Base-by-base conservation (phyloP, 768 basidiomycete species). In the Kwoniella sp. region DNA sequence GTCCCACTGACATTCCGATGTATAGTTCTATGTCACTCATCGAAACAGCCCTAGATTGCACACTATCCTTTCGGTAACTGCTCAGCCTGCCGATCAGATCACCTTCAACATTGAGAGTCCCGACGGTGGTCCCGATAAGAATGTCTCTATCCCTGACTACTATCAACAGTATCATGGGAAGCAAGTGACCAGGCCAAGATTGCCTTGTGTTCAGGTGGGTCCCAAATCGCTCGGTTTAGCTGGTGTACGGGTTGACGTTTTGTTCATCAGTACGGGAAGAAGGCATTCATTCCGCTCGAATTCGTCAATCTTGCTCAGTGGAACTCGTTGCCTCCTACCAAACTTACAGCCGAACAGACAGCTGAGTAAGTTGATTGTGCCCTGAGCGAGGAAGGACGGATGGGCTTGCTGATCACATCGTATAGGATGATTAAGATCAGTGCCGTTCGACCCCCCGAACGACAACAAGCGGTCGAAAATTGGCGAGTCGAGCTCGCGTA, bases 241-340 rank as follows among this genome's bases (percentile, higher is more conserved):
- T 53, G 22, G 13, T 5, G 13, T 33, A 33, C 33, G 12, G 17
- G 2, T n/a, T n/a, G n/a, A n/a, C n/a, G n/a, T n/a, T n/a, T n/a
- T n/a, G 33, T 25, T 24, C 15, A 0, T 19, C 25, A 68, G 74
- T 77, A 76, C 51, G 78, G 76, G 25, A 72, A 71, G 67, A 79
- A 74, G 48, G 64, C 67, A n/a, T 77, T 76, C 53, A 68, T 80
- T 27, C 78, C 78, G 13, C 59, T 80, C 36, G 78, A 80, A 60
- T 75, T 78, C 30, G 74, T 77, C 50, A 37, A 67, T 5, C 53
- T 80, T 22, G 72, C 65, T 13, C 68, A 75, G 12, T 79, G 75
- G 71, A 77, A 79, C 64, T 60, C 66, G 21, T 63, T 79, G 2
- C 75, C 77, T 27, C 74, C 76, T 1, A 67, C 64, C n/a, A 77